Evolutionary conservation across 1,139 yeast genomes (phyloP).

Genomic region (Saccharomyces hybrid): DNA sequence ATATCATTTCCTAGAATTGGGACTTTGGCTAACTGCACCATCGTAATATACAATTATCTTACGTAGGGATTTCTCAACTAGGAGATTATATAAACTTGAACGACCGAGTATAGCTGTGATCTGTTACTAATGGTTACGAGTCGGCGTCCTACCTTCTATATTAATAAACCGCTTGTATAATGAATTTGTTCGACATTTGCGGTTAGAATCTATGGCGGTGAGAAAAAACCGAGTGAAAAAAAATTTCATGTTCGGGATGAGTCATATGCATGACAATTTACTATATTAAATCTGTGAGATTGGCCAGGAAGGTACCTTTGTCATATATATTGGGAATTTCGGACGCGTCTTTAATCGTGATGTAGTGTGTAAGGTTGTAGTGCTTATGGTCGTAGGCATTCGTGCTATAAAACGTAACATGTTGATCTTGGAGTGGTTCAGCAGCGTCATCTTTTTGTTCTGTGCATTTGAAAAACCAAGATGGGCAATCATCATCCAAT

Average conservation of each 20-base stretch:
- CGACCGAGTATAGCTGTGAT: neutral
- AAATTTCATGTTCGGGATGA: neutral
- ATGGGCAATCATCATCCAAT: constrained; percentile 3
- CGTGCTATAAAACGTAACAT: constrained; percentile 23
- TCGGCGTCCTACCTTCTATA: neutral
- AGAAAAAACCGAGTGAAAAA: neutral
- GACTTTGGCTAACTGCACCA: constrained; percentile 39
- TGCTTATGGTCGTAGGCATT: constrained; percentile 24
- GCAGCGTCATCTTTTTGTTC: constrained; percentile 2
- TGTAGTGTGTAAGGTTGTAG: constrained; percentile 14
- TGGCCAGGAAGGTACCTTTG: constrained; percentile 18
- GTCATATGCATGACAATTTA: neutral
- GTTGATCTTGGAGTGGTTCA: constrained; percentile 1
- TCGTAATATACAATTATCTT: neutral
- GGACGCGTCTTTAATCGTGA: constrained; percentile 11
- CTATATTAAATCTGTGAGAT: constrained; percentile 11
- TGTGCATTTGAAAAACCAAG: neutral
- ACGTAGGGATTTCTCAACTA: neutral
- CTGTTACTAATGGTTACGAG: neutral
- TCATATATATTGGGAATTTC: constrained; percentile 25
- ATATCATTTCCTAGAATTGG: constrained; percentile 73
- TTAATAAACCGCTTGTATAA: neutral
- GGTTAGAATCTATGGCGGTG: neutral
- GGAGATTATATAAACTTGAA: neutral
- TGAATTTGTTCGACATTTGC: neutral